phyloP scores from a whole-genome alignment of 305 asterid species.

The Petunia hybrid region DNA sequence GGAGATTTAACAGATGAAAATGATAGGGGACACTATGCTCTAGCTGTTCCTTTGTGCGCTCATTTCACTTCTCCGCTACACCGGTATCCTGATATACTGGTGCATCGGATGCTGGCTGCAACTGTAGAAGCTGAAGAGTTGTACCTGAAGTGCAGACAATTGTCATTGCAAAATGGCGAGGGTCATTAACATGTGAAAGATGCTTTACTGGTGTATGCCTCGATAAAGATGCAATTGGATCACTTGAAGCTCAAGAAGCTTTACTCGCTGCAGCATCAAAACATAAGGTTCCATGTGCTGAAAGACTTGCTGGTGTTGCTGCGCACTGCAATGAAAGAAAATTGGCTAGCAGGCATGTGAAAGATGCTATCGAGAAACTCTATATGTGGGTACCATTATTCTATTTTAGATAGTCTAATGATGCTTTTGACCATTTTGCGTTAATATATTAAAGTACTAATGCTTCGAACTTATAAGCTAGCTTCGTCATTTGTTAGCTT shows the following conservation, averaged over 20 bases:
- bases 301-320: conserved; percentile 68
- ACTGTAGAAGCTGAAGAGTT: conserved; percentile 75
- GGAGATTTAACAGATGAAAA: conserved; percentile 63
- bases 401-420: no score
- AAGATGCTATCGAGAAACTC: conserved; percentile 74
- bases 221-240: conserved; percentile 53
- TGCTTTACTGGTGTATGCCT: conserved; percentile 65
- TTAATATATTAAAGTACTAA: no score
- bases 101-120: conserved; percentile 89
- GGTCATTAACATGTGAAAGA: conserved; percentile 42
- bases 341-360: conserved; percentile 79
- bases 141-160: conserved; percentile 57
- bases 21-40: conserved; percentile 73
- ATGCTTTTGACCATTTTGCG: no score
- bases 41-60: conserved; percentile 84
- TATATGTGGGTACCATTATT: conserved; percentile 73
- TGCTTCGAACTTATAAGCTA: no score
- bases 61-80: conserved; percentile 95
- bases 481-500: no score
- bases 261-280: conserved; percentile 60
- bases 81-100: conserved; percentile 90
- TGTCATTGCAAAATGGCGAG: conserved; percentile 33
- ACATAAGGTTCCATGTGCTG: conserved; percentile 51
- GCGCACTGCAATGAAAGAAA: conserved; percentile 78
- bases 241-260: conserved; percentile 70